Percentiles rank a stretch among this genome's conserved stretches.
phyloP scores from a whole-genome alignment of 257 asterid genomes.

The Ocimum tenuiflorum region DNA sequence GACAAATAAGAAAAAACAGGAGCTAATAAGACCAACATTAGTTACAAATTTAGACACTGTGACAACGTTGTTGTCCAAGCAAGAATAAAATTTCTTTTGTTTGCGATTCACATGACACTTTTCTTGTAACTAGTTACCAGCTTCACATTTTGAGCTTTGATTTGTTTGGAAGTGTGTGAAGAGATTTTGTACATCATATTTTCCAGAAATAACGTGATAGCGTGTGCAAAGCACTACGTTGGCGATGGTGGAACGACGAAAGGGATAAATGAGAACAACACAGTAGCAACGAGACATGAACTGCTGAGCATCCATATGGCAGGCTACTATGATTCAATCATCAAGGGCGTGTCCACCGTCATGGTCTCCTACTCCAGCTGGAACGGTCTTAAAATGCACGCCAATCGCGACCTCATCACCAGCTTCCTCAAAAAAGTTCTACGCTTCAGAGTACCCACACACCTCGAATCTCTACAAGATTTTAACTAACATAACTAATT shows the following conservation, averaged over 20 bases:
- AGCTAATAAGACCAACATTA: too few relatives aligned
- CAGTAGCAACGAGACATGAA: conserved; percentile 22
- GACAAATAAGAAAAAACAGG: too few relatives aligned
- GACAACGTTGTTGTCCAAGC: too few relatives aligned
- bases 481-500: too few relatives aligned
- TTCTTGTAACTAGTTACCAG: too few relatives aligned
- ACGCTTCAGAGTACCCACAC: conserved; percentile 29
- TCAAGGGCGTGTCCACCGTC: conserved; percentile 41
- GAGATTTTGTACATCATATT: neutral
- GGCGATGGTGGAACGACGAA: conserved; percentile 48
- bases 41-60: neutral
- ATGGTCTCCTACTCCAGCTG: conserved; percentile 50
- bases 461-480: too few relatives aligned
- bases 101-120: too few relatives aligned
- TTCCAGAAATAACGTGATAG: conserved; percentile 31
- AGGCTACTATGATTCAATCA: conserved; percentile 31
- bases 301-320: conserved; percentile 43
- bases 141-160: too few relatives aligned
- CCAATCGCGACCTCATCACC: conserved; percentile 37
- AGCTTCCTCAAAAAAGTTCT: conserved; percentile 28
- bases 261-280: conserved; percentile 42
- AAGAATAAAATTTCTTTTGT: too few relatives aligned
- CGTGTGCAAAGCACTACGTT: conserved; percentile 40
- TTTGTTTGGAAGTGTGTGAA: neutral
- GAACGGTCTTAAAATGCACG: conserved; percentile 44